These are phyloP conservation scores for Barnettozyma sp. DNA, from an alignment of 805 yeast genomes.

Conservation along the genomic window DNA sequence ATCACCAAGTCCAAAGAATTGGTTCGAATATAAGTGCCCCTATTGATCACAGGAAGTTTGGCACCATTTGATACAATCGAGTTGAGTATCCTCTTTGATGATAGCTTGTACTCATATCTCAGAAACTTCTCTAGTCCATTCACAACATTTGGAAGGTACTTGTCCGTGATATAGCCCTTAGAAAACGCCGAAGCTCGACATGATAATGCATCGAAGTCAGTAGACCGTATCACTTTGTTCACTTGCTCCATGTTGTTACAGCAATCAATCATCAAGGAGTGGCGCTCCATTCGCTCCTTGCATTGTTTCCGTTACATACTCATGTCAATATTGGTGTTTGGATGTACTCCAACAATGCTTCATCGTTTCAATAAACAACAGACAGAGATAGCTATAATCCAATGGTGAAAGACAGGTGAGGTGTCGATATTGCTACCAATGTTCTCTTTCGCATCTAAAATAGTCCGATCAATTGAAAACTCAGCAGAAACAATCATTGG, in stretches of 20 bases:
- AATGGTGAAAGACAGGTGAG: too few relatives aligned
- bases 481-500: conserved; percentile 26
- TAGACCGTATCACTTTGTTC: conserved; percentile 25
- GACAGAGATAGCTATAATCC: too few relatives aligned
- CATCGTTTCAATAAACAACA: too few relatives aligned
- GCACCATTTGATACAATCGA: conserved; percentile 12
- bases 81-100: conserved; percentile 16
- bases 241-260: conserved; percentile 9
- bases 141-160: conserved; percentile 14
- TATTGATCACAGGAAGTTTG: conserved; percentile 54
- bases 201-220: conserved; percentile 68
- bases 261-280: background rate
- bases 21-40: conserved; percentile 65
- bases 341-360: too few relatives aligned
- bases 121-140: conserved; percentile 19
- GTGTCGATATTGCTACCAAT: too few relatives aligned
- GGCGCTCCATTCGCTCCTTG: background rate
- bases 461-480: conserved; percentile 50
- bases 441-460: conserved; percentile 60
- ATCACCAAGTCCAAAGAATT: conserved; percentile 42
- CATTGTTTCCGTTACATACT: too few relatives aligned
- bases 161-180: conserved; percentile 42
- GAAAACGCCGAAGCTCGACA: conserved; percentile 50
- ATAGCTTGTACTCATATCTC: conserved; percentile 18
- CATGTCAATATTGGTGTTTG: too few relatives aligned